Evolutionary conservation across 2,329 filamentous ascomycete genomes (phyloP).

Genomic region (Pseudogymnoascus pannorum): DNA sequence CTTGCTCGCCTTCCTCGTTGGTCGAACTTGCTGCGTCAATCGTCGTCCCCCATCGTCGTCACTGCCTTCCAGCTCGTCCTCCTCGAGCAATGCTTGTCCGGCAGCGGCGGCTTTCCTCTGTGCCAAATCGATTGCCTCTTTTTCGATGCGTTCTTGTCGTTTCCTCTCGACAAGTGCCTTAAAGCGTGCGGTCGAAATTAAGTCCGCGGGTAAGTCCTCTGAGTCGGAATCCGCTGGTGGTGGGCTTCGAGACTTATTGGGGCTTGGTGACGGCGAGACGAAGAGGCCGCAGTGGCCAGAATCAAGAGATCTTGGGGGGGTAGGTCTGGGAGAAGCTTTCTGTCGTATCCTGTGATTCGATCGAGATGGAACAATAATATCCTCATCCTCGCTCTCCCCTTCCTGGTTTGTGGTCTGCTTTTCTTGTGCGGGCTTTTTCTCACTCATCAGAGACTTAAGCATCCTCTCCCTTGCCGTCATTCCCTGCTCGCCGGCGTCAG

Average conservation of each 20-base stretch:
- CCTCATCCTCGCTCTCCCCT: conserved; percentile 31
- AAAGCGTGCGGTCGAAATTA: conserved; percentile 43
- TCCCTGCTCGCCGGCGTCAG: background rate
- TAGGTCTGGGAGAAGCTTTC: conserved; percentile 41
- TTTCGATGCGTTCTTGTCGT: conserved; percentile 60
- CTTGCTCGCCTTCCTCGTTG: conserved; percentile 81
- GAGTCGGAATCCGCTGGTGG: conserved; percentile 16
- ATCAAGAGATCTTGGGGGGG: conserved; percentile 15
- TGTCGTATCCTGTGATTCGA: conserved; percentile 33
- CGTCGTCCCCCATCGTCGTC: conserved; percentile 57
- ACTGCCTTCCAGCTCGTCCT: conserved; percentile 49
- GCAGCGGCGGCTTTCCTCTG: conserved; percentile 33
- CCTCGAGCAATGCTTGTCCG: conserved; percentile 43
- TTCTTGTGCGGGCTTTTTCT: background rate
- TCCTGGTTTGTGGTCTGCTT: conserved; percentile 9
- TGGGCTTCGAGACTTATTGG: conserved; percentile 10
- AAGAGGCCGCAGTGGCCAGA: conserved; percentile 3
- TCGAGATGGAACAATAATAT: conserved; percentile 35
- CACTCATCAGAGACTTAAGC: background rate
- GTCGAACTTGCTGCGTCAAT: conserved; percentile 62
- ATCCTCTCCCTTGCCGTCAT: conserved; percentile 1
- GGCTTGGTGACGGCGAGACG: conserved; percentile 10
- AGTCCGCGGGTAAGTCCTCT: conserved; percentile 19
- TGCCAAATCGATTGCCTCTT: conserved; percentile 50
- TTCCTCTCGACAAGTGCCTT: conserved; percentile 67